phyloP scores from a whole-genome alignment of 495 filamentous ascomycete species.

The Pyrenula aspistea region DNA sequence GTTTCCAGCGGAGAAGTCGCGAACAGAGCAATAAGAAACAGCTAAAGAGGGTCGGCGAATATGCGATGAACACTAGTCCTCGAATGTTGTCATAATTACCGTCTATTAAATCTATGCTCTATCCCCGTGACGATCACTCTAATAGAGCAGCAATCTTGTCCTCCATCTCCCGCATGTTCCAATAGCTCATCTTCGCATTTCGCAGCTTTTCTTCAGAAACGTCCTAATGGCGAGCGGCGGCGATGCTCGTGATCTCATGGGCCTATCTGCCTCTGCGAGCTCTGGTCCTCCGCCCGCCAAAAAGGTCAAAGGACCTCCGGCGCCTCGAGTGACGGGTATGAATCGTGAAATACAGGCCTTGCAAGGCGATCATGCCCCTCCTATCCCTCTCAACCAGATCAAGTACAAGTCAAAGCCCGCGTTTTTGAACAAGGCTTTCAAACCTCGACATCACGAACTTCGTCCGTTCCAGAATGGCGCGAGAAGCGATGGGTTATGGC shows the following conservation, averaged over 20 bases:
- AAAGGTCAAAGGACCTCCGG: slow-evolving; percentile 55
- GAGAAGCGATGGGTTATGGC: slow-evolving; percentile 39
- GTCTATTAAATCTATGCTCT: too few relatives aligned
- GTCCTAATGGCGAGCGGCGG: slow-evolving; percentile 60
- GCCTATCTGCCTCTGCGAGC: slow-evolving; percentile 41
- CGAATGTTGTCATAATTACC: too few relatives aligned
- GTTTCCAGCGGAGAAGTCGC: too few relatives aligned
- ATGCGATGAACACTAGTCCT: too few relatives aligned
- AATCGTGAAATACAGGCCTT: slow-evolving; percentile 54
- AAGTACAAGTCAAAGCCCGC: slow-evolving; percentile 54
- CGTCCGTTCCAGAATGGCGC: slow-evolving; percentile 49
- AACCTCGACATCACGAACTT: slow-evolving; percentile 16
- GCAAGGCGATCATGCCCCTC: slow-evolving; percentile 52
- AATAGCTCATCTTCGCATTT: too few relatives aligned
- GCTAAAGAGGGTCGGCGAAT: too few relatives aligned
- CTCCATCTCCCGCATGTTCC: too few relatives aligned
- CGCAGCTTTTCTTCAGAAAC: too few relatives aligned
- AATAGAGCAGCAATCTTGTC: too few relatives aligned
- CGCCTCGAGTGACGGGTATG: slow-evolving; percentile 54
- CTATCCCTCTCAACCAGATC: slow-evolving; percentile 53
- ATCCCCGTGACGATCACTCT: too few relatives aligned
- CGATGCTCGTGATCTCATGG: slow-evolving; percentile 86
- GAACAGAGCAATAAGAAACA: too few relatives aligned
- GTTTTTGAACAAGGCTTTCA: slow-evolving; percentile 38
- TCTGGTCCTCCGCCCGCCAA: slow-evolving; percentile 53